Percentiles rank a stretch among this genome's conserved stretches.
Conservation (phyloP, 73 alveolate genomes). For the Tetrahymena malaccensis region DNA sequence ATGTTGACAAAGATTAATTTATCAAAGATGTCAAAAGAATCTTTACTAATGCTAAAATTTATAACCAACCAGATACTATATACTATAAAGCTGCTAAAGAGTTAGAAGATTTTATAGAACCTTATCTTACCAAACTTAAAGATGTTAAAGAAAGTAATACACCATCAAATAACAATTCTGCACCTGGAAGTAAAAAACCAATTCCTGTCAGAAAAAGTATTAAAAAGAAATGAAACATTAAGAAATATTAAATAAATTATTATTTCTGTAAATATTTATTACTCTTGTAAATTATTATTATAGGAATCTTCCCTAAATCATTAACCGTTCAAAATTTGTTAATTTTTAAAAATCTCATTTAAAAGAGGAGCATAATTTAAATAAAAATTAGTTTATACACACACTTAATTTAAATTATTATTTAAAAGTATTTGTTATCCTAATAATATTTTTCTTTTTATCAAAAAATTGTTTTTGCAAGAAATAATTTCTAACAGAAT, state of each 20-base stretch:
- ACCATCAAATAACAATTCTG: neutral
- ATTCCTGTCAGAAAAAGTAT: neutral
- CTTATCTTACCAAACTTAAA: slow-evolving; percentile 59
- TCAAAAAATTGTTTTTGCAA: too few species aligned
- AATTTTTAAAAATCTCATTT: too few species aligned
- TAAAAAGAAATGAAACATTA: neutral
- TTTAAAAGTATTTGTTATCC: too few species aligned
- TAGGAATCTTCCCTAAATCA: neutral
- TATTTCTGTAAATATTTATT: neutral
- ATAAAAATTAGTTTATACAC: too few species aligned
- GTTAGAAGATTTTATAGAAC: slow-evolving; percentile 60
- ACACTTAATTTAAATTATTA: too few species aligned
- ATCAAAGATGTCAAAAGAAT: slow-evolving; percentile 70
- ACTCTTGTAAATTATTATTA: neutral
- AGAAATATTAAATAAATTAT: too few species aligned
- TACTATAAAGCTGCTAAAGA: slow-evolving; percentile 74
- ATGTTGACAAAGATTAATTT: slow-evolving; percentile 50
- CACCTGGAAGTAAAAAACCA: neutral
- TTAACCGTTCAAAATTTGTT: too few species aligned
- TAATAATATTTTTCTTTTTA: too few species aligned
- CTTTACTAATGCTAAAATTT: slow-evolving; percentile 66
- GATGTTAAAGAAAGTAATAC: slow-evolving; percentile 24
- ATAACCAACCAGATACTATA: slow-evolving; percentile 62
- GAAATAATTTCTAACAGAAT: too few species aligned
- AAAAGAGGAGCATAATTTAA: too few species aligned